Conservation (phyloP, 495 filamentous ascomycete species). For the Sordaria brevicollis region DNA sequence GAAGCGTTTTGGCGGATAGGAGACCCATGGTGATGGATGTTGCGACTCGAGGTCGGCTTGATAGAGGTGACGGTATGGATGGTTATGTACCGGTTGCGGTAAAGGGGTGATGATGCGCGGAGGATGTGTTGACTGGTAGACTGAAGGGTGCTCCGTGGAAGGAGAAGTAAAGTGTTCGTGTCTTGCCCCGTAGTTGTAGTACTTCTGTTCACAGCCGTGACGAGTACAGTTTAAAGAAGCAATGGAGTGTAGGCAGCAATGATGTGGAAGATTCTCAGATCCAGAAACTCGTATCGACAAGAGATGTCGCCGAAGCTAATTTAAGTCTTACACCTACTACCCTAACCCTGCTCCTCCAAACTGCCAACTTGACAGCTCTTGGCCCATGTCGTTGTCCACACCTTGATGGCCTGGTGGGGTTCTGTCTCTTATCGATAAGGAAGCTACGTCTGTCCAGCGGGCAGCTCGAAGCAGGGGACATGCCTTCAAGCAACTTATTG, state of each 20-base stretch:
- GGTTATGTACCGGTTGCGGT: not conserved
- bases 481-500: not conserved
- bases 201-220: not conserved
- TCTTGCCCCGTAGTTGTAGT: not conserved
- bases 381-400: not conserved
- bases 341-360: not conserved
- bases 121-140: not conserved
- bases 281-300: not conserved
- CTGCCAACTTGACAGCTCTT: not conserved
- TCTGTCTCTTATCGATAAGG: not conserved
- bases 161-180: not conserved
- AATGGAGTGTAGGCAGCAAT: not conserved
- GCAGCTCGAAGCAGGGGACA: not conserved
- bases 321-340: not conserved
- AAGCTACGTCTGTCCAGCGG: not conserved
- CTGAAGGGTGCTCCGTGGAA: not conserved
- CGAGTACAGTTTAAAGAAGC: not conserved
- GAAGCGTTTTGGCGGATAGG: slow-evolving; percentile 63
- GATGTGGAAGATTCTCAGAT: not conserved
- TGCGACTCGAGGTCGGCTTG: not conserved
- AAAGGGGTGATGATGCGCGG: not conserved
- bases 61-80: not conserved
- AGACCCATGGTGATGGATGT: slow-evolving; percentile 52
- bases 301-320: not conserved
- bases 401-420: not conserved